Conservation (phyloP, 768 basidiomycete genomes). For the Tricholomella constricta region DNA sequence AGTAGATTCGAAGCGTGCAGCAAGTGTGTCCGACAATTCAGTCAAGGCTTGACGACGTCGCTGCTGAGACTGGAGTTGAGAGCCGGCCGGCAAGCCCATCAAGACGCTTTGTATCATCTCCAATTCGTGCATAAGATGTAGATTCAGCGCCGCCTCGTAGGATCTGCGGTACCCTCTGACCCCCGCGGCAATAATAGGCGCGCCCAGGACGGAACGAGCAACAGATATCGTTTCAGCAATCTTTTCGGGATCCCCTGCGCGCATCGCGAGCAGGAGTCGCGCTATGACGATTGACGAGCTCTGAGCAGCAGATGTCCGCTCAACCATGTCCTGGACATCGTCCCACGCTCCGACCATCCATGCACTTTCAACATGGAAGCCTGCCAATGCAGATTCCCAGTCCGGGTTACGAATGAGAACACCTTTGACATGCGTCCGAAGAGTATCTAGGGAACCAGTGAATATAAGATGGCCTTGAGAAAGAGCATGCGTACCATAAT, state of each 20-base stretch:
- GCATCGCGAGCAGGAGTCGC: slow-evolving; percentile 79
- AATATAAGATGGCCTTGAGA: neutral
- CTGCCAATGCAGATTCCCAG: slow-evolving; percentile 77
- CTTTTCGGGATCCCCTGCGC: slow-evolving; percentile 46
- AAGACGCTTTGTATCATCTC: slow-evolving; percentile 61
- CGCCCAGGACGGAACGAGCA: slow-evolving; percentile 75
- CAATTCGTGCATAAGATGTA: slow-evolving; percentile 87
- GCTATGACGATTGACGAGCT: slow-evolving; percentile 74
- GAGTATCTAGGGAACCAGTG: slow-evolving; percentile 63
- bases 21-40: slow-evolving; percentile 51
- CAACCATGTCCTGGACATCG: slow-evolving; percentile 67
- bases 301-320: slow-evolving; percentile 46
- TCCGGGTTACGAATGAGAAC: slow-evolving; percentile 82
- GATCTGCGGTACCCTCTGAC: slow-evolving; percentile 79
- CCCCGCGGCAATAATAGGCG: slow-evolving; percentile 80
- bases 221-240: slow-evolving; percentile 55
- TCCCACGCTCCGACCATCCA: slow-evolving; percentile 97
- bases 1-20: slow-evolving; percentile 70
- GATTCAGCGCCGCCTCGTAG: slow-evolving; percentile 82
- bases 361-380: slow-evolving; percentile 90
- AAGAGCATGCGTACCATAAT: slow-evolving; percentile 75
- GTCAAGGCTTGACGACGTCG: slow-evolving; percentile 38
- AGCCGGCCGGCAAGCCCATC: slow-evolving; percentile 36
- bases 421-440: slow-evolving; percentile 92
- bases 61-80: slow-evolving; percentile 36